phyloP scores from a whole-genome alignment of 108 stramenopile species.

The Cyclotella choctawhatcheeana region DNA sequence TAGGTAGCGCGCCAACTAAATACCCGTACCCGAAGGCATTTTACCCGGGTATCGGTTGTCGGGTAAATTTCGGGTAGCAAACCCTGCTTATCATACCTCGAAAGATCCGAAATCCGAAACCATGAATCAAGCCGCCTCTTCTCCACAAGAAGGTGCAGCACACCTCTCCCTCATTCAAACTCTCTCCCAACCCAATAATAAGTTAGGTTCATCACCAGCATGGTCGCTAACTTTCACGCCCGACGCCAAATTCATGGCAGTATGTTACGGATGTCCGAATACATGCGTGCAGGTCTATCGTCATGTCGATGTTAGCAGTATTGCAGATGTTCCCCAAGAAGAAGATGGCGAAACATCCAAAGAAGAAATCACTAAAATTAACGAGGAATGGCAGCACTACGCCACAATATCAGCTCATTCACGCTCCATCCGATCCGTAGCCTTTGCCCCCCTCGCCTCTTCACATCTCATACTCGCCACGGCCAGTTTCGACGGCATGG shows the following conservation, averaged over 20 bases:
- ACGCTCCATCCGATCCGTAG: conserved; percentile 72
- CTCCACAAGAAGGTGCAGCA: no score
- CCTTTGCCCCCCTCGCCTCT: conserved; percentile 68
- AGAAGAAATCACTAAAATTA: neutral
- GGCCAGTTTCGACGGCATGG: conserved; percentile 92
- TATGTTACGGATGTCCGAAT: conserved; percentile 76
- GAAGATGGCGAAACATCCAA: neutral
- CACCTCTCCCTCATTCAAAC: conserved; percentile 21
- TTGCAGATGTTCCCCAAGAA: neutral
- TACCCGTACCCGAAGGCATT: no score
- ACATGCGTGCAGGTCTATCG: conserved; percentile 74
- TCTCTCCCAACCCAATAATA: conserved; percentile 12
- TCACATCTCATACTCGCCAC: conserved; percentile 69
- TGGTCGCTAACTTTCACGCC: conserved; percentile 72
- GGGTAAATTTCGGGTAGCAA: no score
- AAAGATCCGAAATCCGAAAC: no score
- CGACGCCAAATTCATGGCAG: conserved; percentile 76
- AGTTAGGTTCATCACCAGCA: conserved; percentile 51
- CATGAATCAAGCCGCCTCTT: no score
- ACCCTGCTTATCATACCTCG: no score
- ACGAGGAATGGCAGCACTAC: conserved; percentile 25
- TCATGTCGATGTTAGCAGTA: neutral
- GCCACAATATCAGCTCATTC: conserved; percentile 48
- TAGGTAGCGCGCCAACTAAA: no score
- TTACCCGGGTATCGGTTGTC: no score